Conservation (phyloP, 208 protist species). For the Acanthamoeba triangularis region DNA sequence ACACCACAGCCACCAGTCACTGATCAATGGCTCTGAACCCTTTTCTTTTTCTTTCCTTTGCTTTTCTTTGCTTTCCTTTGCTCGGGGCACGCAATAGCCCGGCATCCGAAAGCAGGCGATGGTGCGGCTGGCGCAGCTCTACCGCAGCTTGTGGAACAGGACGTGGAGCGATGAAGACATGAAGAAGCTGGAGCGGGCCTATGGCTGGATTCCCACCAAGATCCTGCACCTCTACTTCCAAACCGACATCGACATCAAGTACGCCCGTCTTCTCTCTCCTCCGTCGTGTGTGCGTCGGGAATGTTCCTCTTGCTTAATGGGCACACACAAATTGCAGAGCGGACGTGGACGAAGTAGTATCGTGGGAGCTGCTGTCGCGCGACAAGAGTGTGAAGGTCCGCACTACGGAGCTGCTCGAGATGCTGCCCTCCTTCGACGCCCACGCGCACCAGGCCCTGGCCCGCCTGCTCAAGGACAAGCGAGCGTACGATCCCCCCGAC, state of each 20-base stretch:
- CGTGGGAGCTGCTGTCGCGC: conserved; percentile 27
- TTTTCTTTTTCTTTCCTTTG: too few species aligned
- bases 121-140: conserved; percentile 4
- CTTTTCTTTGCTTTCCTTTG: too few species aligned
- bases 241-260: conserved; percentile 40
- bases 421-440: conserved; percentile 36
- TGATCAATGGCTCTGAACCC: too few species aligned
- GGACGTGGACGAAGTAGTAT: conserved; percentile 28
- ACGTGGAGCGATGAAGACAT: conserved; percentile 9
- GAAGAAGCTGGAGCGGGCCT: conserved; percentile 56
- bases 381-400: conserved; percentile 30
- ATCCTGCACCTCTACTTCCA: conserved; percentile 67
- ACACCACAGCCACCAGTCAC: neutral
- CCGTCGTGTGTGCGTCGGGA: neutral
- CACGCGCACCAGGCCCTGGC: conserved; percentile 6
- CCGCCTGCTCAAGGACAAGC: conserved; percentile 50
- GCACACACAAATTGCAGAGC: neutral
- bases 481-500: neutral
- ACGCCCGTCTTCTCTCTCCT: neutral
- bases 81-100: neutral
- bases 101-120: conserved; percentile 32
- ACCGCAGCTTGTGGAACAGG: conserved; percentile 13
- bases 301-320: neutral
- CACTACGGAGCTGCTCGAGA: conserved; percentile 6
- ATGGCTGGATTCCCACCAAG: conserved; percentile 63